These are phyloP conservation scores for Leucocoprinus leucothites DNA, from an alignment of 768 basidiomycete genomes.

Conservation along the genomic window DNA sequence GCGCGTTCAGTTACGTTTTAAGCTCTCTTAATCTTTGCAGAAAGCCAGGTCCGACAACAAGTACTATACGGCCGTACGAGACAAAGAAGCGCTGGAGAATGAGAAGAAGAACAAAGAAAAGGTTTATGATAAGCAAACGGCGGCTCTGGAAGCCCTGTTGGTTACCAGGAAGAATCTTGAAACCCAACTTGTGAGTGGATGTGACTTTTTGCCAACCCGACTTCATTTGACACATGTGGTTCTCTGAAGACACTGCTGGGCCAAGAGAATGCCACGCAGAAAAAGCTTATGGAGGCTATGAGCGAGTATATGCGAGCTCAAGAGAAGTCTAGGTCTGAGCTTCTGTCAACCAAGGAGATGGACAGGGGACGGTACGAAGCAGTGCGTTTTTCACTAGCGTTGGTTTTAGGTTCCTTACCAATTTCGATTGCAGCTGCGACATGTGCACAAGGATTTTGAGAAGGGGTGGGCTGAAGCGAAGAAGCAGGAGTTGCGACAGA, in stretches of 20 bases:
- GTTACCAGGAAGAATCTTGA: conserved; percentile 62
- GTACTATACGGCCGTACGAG: conserved; percentile 86
- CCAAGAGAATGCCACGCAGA: conserved; percentile 36
- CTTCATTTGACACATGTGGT: neutral
- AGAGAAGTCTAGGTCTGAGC: conserved; percentile 30
- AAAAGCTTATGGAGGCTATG: conserved; percentile 24
- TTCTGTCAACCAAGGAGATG: conserved; percentile 29
- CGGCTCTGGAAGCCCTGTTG: conserved; percentile 60
- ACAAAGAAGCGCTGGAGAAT: conserved; percentile 77
- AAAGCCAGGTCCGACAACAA: conserved; percentile 97
- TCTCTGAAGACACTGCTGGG: conserved; percentile 28
- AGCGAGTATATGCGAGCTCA: conserved; percentile 24
- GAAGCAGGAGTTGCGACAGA: conserved; percentile 33
- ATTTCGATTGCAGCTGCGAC: conserved; percentile 6
- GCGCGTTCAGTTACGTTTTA: neutral
- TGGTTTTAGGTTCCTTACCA: neutral
- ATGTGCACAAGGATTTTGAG: conserved; percentile 33
- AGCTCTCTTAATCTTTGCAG: conserved; percentile 35
- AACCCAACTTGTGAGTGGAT: conserved; percentile 52
- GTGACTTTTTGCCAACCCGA: neutral
- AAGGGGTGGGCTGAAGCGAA: conserved; percentile 22
- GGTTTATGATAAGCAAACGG: conserved; percentile 42
- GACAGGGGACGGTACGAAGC: conserved; percentile 38
- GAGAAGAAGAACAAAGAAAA: conserved; percentile 67
- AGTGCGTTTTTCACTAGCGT: conserved; percentile 27